Conservation (phyloP, 1,284 basidiomycete genomes). For the Cryptococcus depauperatus region DNA sequence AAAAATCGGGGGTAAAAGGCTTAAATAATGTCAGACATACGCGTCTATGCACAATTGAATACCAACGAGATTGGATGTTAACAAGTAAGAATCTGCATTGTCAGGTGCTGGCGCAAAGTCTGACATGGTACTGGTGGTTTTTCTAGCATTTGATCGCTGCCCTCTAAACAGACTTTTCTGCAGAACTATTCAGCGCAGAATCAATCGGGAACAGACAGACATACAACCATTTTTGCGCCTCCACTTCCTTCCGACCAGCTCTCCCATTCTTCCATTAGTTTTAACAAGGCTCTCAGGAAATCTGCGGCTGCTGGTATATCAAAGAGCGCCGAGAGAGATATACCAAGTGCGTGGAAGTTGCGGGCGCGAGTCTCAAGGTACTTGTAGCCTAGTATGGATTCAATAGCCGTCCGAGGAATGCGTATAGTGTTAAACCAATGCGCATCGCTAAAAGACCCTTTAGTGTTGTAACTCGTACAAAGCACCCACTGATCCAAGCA, state of each 20-base stretch:
- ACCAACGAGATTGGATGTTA: slow-evolving; percentile 45
- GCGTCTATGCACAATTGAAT: background rate
- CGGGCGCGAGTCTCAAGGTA: slow-evolving; percentile 37
- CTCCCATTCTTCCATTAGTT: slow-evolving; percentile 48
- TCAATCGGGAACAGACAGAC: slow-evolving; percentile 5
- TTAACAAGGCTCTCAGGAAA: slow-evolving; percentile 41
- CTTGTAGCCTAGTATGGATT: slow-evolving; percentile 30
- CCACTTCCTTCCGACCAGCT: slow-evolving; percentile 39
- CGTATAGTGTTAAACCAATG: slow-evolving; percentile 44
- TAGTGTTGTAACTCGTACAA: background rate
- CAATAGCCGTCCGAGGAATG: slow-evolving; percentile 31
- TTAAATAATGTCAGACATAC: slow-evolving; percentile 13
- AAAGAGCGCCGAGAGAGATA: slow-evolving; percentile 45
- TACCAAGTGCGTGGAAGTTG: slow-evolving; percentile 46
- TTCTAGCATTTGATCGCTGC: slow-evolving; percentile 16
- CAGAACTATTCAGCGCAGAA: background rate
- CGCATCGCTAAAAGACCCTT: slow-evolving; percentile 23
- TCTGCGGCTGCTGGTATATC: slow-evolving; percentile 44
- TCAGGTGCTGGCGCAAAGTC: slow-evolving; percentile 11
- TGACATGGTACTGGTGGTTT: slow-evolving; percentile 9
- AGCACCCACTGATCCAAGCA: no score
- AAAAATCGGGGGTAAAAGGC: slow-evolving; percentile 49
- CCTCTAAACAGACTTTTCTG: slow-evolving; percentile 38
- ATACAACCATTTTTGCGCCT: slow-evolving; percentile 35
- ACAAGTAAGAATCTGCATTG: slow-evolving; percentile 34